Base-by-base conservation (phyloP, 805 yeast genomes). In the Ascoidea tarda region DNA sequence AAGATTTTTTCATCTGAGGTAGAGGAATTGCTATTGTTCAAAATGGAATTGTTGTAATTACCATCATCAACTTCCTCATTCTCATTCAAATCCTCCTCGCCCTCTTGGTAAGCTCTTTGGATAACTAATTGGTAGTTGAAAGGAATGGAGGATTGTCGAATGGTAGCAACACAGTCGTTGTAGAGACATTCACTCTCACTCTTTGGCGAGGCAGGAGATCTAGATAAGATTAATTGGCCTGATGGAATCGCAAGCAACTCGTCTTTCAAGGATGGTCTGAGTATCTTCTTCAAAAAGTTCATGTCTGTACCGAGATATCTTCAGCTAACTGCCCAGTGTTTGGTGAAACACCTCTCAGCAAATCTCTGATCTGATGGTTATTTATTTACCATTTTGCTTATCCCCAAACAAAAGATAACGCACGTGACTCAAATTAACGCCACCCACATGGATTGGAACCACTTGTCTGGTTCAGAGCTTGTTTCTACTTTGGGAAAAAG, bases 161-260 rank as follows among this genome's bases (percentile, higher is more conserved):
- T 80, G 2, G 82, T 70, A 12, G 91, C 80, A 46, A 80, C 79
- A 1, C 95, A 90, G 59, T 87, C 95, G 54, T 79, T 82, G 66
- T 81, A 90, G 21, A 88, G 71, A 60, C 90, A 84, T 66, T 93
- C 97, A 44, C 81, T 71, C 32, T 81, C 89, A 6, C 96, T 90
- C 63, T 88, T 87, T 10, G 96, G 96, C 2, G 96, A 86, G 28
- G 73, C 75, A 5, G 86, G 84, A 1, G 86, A 74, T 50, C 98
- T 71, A 16, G 84, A 75, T 48, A 91, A 71, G 62, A 74, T 85
- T 49, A 91, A 73, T 66, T 82, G 83, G 3, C 97, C 98, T 0
- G 84, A 76, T 1, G 96, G 87, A 50, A 93, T 73, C 60, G 77
- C 73, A 6, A 81, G 78, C 38, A 87, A 66, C 54, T 81, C 84